phyloP scores from a whole-genome alignment of 2,329 filamentous ascomycete species.

The Hypoxylon sp. region DNA sequence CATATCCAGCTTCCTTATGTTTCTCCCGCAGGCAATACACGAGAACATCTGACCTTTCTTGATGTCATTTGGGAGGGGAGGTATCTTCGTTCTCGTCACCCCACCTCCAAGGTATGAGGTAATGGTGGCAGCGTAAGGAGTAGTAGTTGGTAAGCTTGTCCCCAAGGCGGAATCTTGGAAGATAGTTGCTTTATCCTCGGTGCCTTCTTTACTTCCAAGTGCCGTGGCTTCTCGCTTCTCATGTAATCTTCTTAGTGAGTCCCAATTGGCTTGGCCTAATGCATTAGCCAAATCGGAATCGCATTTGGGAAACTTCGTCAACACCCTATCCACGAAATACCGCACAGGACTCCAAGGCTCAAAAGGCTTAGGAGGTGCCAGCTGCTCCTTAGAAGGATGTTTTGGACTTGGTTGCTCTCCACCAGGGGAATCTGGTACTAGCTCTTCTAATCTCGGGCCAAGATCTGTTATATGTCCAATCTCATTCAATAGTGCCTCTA shows the following conservation, averaged over 20 bases:
- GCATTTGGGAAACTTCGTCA: conserved; percentile 15
- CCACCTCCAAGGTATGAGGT: conserved; percentile 5
- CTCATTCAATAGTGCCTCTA: conserved; percentile 7
- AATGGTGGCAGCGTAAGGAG: conserved; percentile 15
- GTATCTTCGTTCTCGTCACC: conserved; percentile 8
- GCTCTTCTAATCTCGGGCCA: conserved; percentile 20
- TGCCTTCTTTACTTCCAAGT: background rate
- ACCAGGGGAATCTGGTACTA: conserved; percentile 1
- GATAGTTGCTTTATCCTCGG: background rate
- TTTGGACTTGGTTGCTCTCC: background rate
- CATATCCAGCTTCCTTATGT: conserved; percentile 11
- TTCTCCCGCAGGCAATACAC: conserved; percentile 21
- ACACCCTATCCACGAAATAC: conserved; percentile 13
- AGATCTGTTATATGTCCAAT: conserved; percentile 21
- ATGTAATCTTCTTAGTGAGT: conserved; percentile 1
- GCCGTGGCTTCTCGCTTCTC: background rate
- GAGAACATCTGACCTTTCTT: conserved; percentile 6
- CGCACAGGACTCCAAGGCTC: conserved; percentile 2
- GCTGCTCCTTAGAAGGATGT: background rate
- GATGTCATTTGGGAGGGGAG: conserved; percentile 11
- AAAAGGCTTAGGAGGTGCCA: background rate
- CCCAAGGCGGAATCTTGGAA: conserved; percentile 11
- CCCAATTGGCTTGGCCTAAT: conserved; percentile 12
- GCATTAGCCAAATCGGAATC: conserved; percentile 8
- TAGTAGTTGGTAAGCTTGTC: background rate